Base-by-base conservation (phyloP, 2,329 filamentous ascomycete species). In the Stachybotrys elegans region DNA sequence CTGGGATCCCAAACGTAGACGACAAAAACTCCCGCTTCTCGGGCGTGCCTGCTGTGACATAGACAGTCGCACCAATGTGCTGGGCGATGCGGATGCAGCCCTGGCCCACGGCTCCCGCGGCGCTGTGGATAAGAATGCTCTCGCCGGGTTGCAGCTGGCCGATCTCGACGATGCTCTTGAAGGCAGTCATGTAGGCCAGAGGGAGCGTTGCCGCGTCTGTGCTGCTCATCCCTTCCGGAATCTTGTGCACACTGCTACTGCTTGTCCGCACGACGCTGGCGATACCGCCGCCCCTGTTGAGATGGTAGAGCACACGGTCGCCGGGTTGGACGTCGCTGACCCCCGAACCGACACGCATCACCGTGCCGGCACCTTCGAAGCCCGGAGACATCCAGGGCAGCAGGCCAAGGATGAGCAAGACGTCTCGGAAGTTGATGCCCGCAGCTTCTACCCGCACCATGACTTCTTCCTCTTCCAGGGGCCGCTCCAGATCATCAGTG, bases 1-100 rank as follows among this genome's bases (percentile, higher is more conserved):
- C 23, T 0, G 60, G 50, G 12, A 65, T 52, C 12, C 48, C 48
- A 38, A 56, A 60, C 1, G 25, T 43, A 2, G 47, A 38, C 12
- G 50, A 50, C 16, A 68, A 41, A 6, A 57, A 51, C 2, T 58
- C 47, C 14, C 53, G 48, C 44, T 68, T 65, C 20, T 49, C 46
- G 7, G 48, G 36, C 2, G 51, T 55, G 12, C 53, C 48, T 12
- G 57, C 58, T 2, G 64, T 68, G 9, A 48, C 51, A 27, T 57
- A 60, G 9, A 35, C 32, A 17, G 32, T 35, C 12, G 32, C 32
- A 7, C 32, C 32, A 17, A 67, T 49, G 5, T 37, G 21, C 40
- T 53, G 44, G 23, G 49, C 50, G 7, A 61, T 38, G 38, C 49
- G 43, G 6, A 60, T 43, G 3, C 57, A 53, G 5, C 53, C 54